Base-by-base conservation (phyloP, 2,329 filamentous ascomycete species). In the Sporothrix curviconia region DNA sequence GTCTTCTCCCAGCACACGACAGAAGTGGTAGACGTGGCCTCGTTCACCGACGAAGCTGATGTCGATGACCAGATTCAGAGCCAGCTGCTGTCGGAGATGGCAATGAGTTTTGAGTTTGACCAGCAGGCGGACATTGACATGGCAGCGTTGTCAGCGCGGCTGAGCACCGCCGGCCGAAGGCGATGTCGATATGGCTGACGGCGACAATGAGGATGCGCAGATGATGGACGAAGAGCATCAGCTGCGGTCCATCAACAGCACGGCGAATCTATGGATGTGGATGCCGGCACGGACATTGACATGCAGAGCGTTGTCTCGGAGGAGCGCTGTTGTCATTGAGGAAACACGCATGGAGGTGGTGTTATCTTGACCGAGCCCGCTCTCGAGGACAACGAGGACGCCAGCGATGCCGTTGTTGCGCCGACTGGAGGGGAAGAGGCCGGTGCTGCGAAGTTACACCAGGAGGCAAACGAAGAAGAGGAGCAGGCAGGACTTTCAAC, bases 11-110 rank as follows among this genome's bases (percentile, higher is more conserved):
- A 19, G 5, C 14, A 36, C 36, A 49, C 43, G 1, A n/a, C n/a
- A n/a, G n/a, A n/a, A n/a, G n/a, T n/a, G n/a, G n/a, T n/a, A n/a
- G 25, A 55, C 1, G 24, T 47, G 3, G 36, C 34, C 11, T 44
- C 55, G n/a, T 19, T 52, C 3, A 36, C 39, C 3, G 55, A 47
- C 22, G 40, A 34, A 8, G 58, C 60, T 22, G 61, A 63, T 24
- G 34, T 51, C 1, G 60, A 61, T 22, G 39, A 15, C 19, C 59
- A 51, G 43, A 51, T 63, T 9, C 59, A 63, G 54, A 62, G 62
- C 39, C 62, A 63, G 57, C 36, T 63, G 8, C 24, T 62, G 37
- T 59, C 60, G 15, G 62, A 63, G 39, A 56, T 63, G 56, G 60
- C 56, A 0, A 61, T 63, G 57, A 61, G 59, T 42, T 58, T 61